Percentiles rank a stretch among this genome's conserved stretches.
phyloP scores from a whole-genome alignment of 768 basidiomycete genomes.

The Clitopilus hobsonii region DNA sequence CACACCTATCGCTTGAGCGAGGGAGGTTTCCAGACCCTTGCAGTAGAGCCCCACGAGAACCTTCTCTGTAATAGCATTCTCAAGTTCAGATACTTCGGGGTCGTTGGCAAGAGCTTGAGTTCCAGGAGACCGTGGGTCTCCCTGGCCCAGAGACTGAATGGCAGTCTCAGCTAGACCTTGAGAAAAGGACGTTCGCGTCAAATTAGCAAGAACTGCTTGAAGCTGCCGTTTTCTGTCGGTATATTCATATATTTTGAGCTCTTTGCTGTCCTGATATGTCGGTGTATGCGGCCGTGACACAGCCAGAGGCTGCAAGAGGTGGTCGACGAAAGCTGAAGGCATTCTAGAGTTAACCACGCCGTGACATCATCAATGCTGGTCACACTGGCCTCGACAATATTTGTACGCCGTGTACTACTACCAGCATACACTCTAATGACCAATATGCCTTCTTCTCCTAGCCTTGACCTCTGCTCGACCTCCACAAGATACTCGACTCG shows the following conservation, averaged over 20 bases:
- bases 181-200: conserved; percentile 14
- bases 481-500: no score
- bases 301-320: conserved; percentile 28
- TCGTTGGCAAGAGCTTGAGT: conserved; percentile 11
- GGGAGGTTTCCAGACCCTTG: conserved; percentile 56
- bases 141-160: conserved; percentile 19
- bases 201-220: background rate
- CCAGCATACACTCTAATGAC: no score
- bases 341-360: no score
- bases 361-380: conserved; percentile 15
- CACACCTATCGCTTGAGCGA: conserved; percentile 63
- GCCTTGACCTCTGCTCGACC: background rate
- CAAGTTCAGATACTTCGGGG: conserved; percentile 32
- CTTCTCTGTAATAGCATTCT: conserved; percentile 40
- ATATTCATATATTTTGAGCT: background rate
- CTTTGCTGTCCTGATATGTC: background rate
- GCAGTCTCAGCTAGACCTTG: conserved; percentile 18
- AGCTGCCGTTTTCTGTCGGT: background rate
- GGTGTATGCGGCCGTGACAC: conserved; percentile 19
- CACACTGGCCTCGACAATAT: background rate
- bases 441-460: background rate
- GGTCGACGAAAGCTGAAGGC: conserved; percentile 36
- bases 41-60: conserved; percentile 57
- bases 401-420: no score
- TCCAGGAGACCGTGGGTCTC: conserved; percentile 15